Conservation (phyloP, 352 stramenopile species). For the Globisporangium yorkense region DNA sequence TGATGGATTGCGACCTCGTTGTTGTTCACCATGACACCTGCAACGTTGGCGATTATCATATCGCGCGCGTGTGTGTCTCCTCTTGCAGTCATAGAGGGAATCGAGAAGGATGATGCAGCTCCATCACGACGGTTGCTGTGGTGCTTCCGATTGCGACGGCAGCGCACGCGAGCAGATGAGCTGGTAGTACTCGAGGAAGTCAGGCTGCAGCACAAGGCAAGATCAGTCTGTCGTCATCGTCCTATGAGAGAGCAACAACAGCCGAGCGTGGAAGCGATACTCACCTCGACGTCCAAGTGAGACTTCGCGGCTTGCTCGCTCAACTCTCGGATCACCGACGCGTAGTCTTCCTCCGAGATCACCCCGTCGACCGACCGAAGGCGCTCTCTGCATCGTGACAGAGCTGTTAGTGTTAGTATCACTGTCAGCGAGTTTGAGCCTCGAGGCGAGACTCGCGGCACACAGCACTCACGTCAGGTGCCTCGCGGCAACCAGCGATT, state of each 20-base stretch:
- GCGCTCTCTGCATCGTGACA: background rate
- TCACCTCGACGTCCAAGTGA: slow-evolving; percentile 23
- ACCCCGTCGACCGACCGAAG: slow-evolving; percentile 1
- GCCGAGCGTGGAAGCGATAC: background rate
- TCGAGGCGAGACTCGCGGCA: background rate
- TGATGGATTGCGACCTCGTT: too few species aligned
- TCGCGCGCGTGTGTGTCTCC: too few species aligned
- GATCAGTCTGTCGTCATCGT: background rate
- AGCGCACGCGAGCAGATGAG: slow-evolving; percentile 53
- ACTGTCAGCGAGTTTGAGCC: background rate
- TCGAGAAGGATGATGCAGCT: too few species aligned
- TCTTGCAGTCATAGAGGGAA: too few species aligned
- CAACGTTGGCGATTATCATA: too few species aligned
- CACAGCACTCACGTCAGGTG: slow-evolving; percentile 6
- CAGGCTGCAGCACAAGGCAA: slow-evolving; percentile 10
- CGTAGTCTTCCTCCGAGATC: slow-evolving; percentile 28
- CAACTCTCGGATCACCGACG: slow-evolving; percentile 18
- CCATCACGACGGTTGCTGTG: too few species aligned
- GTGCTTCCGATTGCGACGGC: background rate
- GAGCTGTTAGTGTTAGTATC: background rate
- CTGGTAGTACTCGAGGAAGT: slow-evolving; percentile 52
- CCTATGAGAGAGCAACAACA: background rate
- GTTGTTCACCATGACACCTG: too few species aligned
- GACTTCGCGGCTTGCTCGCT: slow-evolving; percentile 17
- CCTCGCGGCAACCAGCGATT: slow-evolving; percentile 20